Evolutionary conservation across 2,329 filamentous ascomycete genomes (phyloP).

Genomic region (Paecilomyces dactylethromorphus): DNA sequence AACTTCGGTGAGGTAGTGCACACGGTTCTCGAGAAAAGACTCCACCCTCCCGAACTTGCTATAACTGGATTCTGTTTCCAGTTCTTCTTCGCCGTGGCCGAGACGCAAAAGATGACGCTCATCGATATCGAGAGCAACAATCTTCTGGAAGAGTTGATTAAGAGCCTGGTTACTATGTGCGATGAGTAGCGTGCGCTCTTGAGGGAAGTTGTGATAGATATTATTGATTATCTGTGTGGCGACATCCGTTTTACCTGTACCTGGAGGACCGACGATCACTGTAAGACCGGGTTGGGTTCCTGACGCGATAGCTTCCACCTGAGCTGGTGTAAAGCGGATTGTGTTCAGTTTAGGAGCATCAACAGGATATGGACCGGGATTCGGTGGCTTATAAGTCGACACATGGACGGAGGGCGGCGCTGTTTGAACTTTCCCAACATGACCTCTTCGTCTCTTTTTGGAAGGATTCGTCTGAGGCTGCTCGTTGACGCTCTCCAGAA

Average conservation of each 20-base stretch:
- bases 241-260: constrained; percentile 98
- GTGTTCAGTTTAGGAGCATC: constrained; percentile 76
- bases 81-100: constrained; percentile 91
- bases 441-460: constrained; percentile 81
- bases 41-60: constrained; percentile 94
- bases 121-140: constrained; percentile 92
- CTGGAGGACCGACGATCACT: constrained; percentile 87
- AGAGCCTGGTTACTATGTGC: constrained; percentile 97
- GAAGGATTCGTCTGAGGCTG: constrained; percentile 53
- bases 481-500: constrained; percentile 62
- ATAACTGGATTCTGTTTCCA: constrained; percentile 78
- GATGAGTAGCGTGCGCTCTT: constrained; percentile 83
- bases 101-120: constrained; percentile 86
- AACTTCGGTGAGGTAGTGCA: constrained; percentile 72
- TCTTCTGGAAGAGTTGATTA: constrained; percentile 97
- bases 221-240: constrained; percentile 98
- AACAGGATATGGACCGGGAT: constrained; percentile 81
- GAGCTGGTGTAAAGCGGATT: constrained; percentile 83
- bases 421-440: constrained; percentile 55
- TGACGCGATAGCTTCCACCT: constrained; percentile 87
- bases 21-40: constrained; percentile 84
- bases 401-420: constrained; percentile 66
- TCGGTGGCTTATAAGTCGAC: constrained; percentile 82
- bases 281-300: constrained; percentile 92
- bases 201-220: constrained; percentile 95